Base-by-base conservation (phyloP, 495 filamentous ascomycete genomes). In the Hypoxylon perforatum region DNA sequence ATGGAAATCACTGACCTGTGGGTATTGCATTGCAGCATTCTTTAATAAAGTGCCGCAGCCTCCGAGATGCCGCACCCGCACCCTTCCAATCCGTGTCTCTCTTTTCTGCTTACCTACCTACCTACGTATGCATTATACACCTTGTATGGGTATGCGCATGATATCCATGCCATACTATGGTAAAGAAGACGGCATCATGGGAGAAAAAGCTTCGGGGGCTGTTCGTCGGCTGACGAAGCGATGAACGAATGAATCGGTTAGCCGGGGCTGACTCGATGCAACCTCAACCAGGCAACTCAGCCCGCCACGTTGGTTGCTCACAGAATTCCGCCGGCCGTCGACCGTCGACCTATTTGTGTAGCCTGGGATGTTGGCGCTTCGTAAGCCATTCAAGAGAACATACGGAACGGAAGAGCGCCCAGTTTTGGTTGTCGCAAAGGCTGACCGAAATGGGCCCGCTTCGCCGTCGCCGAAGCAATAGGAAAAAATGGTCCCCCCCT, bases 251-350 rank as follows among this genome's bases (percentile, higher is more conserved):
- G 66, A 64, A 51, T 69, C 66, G 66, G 66, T 52, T 69, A 69
- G 56, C 56, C 66, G 66, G 66, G 61, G 66, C 66, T 69, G 61
- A 69, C 66, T 69, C 60, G 21, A 61, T 69, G 61, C 51, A 69
- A 69, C 66, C 66, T 64, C 39, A 46, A 53, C 48, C 59, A 69
- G 56, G 61, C 50, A 64, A 61, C 61, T 44, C 55, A 57, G 55
- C 66, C 61, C 61, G 66, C 61, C 61, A 69, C 66, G 61, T 69
- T 64, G 39, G 56, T 54, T 60, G 36, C 51, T 69, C 42, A n/a
- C n/a, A 60, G 44, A 63, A 58, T 49, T 61, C 66, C 56, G 66
- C 66, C 61, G 55, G 61, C 51, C 61, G 61, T 54, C 50, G 21
- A 60, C 51, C 61, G 61, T 54, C 50, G 21, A 60, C 55, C 36